Evolutionary conservation across 257 asterid genomes (phyloP), one percentile per base, ranked within the genome.

Genomic region (Haberlea rhodopensis): DNA sequence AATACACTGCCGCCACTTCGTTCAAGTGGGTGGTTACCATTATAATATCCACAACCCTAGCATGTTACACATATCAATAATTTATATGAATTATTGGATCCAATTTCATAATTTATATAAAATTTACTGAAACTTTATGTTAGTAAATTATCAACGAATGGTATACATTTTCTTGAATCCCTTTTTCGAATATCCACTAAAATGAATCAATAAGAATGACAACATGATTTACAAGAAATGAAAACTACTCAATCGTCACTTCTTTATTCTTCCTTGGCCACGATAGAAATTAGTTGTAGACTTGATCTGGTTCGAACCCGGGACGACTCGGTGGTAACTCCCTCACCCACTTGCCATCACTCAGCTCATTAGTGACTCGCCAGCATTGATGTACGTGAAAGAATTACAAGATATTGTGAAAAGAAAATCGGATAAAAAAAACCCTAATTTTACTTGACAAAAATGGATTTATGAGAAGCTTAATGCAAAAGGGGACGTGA

Each of bases 251-350:
- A 16, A 24, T n/a, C 21, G 26, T 57, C 18, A 19, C 16, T 26
- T 31, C 6, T 25, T 29, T 24, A 25, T 9, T 15, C 8, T 46
- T 62, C 31, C 27, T 16, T 34, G 45, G 4, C 59, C 16, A 54
- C 58, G 24, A 4, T 56, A 6, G 57, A 31, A 27, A 24, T 10
- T 11, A 4, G 22, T 55, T 28, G 48, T 63, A 9, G 66, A 53
- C 27, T 65, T 58, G 52, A 69, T 75, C 81, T 73, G 64, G 58
- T 40, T 26, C 69, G 55, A 78, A 74, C 75, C 26, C 80, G 81
- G 86, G 91, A 84, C 83, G 88, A 84, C 91, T 82, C 75, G 73
- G 82, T 59, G 85, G 82, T 53, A 64, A 77, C 78, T 43, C 84
- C 71, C 55, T 79, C 78, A 71, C 91, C 79, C 13, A 49, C 67